These are phyloP conservation scores for Tolypocladium ovalisporum DNA, from an alignment of 2,329 filamentous ascomycete genomes.

Conservation along the genomic window DNA sequence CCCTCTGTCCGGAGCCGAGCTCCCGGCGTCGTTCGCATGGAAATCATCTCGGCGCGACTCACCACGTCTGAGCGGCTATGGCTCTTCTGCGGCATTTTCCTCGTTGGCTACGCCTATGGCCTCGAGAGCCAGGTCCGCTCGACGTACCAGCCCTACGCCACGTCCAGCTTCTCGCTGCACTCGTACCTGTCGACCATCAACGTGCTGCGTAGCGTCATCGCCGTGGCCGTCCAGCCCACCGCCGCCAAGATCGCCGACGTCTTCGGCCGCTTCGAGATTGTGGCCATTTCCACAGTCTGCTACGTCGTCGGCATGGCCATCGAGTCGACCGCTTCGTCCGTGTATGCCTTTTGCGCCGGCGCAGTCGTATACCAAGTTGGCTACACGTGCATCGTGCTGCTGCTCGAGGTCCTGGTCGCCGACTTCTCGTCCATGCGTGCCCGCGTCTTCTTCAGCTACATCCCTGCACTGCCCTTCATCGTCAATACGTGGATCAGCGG, in stretches of 20 bases:
- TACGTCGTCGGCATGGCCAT: conserved; percentile 44
- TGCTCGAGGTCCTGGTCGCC: conserved; percentile 50
- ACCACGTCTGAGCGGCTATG: conserved; percentile 32
- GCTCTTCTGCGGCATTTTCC: conserved; percentile 45
- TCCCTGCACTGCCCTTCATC: conserved; percentile 48
- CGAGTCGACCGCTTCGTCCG: conserved; percentile 35
- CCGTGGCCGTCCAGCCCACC: conserved; percentile 45
- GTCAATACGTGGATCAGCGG: conserved; percentile 56
- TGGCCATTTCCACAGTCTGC: conserved; percentile 43
- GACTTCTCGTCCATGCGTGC: conserved; percentile 49
- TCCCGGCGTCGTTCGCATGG: conserved; percentile 41
- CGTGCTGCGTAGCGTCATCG: conserved; percentile 46
- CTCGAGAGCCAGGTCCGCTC: conserved; percentile 41
- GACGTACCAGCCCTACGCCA: conserved; percentile 45
- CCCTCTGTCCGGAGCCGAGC: not conserved
- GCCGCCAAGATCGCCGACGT: conserved; percentile 53
- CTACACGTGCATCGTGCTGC: conserved; percentile 44
- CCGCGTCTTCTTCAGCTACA: conserved; percentile 50
- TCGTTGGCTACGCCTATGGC: conserved; percentile 50
- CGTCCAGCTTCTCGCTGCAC: conserved; percentile 37
- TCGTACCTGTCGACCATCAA: conserved; percentile 48
- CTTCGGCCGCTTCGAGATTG: conserved; percentile 49
- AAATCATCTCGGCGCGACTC: conserved; percentile 35
- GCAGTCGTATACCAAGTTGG: conserved; percentile 47
- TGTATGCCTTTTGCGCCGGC: conserved; percentile 41